A percentile compares a stretch with the other conserved stretches of the same genome.
phyloP scores from a whole-genome alignment of 352 stramenopile genomes.

The Pythium dissotocum region DNA sequence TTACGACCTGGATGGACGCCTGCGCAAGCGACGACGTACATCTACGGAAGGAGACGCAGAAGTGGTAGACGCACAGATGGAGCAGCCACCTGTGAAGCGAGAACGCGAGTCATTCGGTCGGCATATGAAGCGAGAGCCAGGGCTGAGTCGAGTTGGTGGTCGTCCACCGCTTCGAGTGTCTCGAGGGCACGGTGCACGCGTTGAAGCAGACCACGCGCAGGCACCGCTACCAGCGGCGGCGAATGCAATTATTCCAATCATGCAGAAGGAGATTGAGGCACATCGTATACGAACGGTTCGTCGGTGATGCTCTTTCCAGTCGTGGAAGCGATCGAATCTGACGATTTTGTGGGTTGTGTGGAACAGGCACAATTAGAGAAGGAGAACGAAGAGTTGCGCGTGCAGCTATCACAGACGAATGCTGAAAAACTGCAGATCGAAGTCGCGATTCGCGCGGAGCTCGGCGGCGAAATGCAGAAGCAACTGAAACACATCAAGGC shows the following conservation, averaged over 20 bases:
- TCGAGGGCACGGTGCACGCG: not conserved
- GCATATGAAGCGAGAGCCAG: conserved; percentile 27
- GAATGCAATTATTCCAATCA: conserved; percentile 12
- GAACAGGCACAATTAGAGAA: conserved; percentile 38
- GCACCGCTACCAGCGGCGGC: conserved; percentile 1
- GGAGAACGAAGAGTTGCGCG: conserved; percentile 67
- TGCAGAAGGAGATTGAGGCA: conserved; percentile 27
- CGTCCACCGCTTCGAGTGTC: conserved; percentile 18
- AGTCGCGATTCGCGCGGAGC: conserved; percentile 56
- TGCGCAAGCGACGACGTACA: conserved; percentile 25
- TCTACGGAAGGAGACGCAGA: conserved; percentile 15
- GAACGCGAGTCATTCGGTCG: conserved; percentile 26
- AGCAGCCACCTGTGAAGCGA: not conserved
- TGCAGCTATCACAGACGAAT: conserved; percentile 47
- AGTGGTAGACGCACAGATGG: not conserved
- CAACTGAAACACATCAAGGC: conserved; percentile 66
- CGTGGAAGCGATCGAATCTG: not conserved
- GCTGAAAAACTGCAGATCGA: conserved; percentile 64
- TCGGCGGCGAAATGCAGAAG: conserved; percentile 72
- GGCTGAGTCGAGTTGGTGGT: not conserved
- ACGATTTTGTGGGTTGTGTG: not conserved
- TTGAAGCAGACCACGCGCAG: not conserved
- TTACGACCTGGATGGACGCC: conserved; percentile 33
- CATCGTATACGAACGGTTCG: conserved; percentile 27
- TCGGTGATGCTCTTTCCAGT: not conserved